Evolutionary conservation across 768 basidiomycete genomes (phyloP), one percentile per base, ranked within the genome.

Genomic region (Tricholoma sp.): DNA sequence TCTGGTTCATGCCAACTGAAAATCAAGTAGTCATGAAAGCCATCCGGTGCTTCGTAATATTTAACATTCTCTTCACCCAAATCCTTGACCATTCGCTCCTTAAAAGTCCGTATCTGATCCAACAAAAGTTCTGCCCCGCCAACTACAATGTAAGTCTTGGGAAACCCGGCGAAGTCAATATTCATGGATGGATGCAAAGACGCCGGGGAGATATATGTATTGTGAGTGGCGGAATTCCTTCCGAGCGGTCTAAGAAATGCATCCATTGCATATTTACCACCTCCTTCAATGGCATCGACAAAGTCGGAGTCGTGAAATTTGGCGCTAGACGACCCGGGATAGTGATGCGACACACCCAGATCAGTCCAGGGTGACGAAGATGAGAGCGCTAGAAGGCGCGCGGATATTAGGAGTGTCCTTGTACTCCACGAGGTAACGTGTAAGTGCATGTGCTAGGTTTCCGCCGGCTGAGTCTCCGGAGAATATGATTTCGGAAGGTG

Each of bases 391-490:
- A n/a, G n/a, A n/a, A n/a, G n/a, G n/a, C n/a, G n/a, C n/a, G n/a
- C n/a, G n/a, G n/a, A n/a, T n/a, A n/a, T n/a, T n/a, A n/a, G n/a
- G n/a, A n/a, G n/a, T n/a, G n/a, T n/a, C n/a, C n/a, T n/a, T n/a
- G n/a, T n/a, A n/a, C n/a, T n/a, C n/a, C n/a, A 81, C 71, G 22
- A 90, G 78, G 61, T 86, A 85, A 4, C 84, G 83, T 8, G 75
- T 78, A 43, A 89, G 75, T 0, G 84, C 83, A 31, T 83, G 75
- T 0, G 83, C 82, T 22, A 91, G 80, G 68, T 91, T 88, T 5
- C 78, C 91, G 3, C 91, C 90, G 0, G 90, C 88, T 1, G 87
- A 91, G 66, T 93, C 89, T 2, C 90, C 91, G 18, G 75, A 75
- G 21, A 91, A 51, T 55, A 89, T 76, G 64, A 93, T 85, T 62